Base-by-base conservation (phyloP, 202 grass and related monocot genomes). In the Cymbopogon flexuosus region DNA sequence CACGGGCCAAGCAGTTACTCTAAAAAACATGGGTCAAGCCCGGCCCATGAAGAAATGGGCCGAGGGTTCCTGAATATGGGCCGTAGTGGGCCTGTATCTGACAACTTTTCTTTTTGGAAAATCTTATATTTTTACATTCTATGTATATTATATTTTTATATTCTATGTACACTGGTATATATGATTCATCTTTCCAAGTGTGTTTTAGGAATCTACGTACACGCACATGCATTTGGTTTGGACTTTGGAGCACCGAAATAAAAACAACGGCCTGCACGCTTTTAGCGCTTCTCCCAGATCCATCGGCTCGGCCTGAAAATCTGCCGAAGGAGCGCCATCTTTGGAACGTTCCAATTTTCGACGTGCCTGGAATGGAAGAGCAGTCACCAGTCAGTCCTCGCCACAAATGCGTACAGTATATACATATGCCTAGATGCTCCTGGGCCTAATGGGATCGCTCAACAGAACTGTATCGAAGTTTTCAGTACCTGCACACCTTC, bases 311-410 rank as follows among this genome's bases (percentile, higher is more conserved):
- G 92, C 83, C 90, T 95, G 83, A 99, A 91, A 78, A 99, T 93
- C 83, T 95, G 96, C 70, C 85, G 86, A 63, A 95, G 85, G 46
- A 95, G 84, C 19, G 88, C 92, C 96, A 87, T 95, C 83, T 95
- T 93, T n/a, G 92, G 96, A 58, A 93, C 92, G 67, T 95, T 98
- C 96, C 92, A 95, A 56, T 99, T 83, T 18, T 95, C 96, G 8
- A 88, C 90, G 45, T 93, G 96, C 87, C 96, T 94, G 31, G 27
- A 27, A 27, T 27, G 27, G 27, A 27, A 27, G 27, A 27, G 27
- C 27, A 27, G 27, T 27, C 27, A 27, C 1, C 27, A 27, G 27
- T 27, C 27, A 27, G 27, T 27, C 27, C 27, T 27, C 27, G 27
- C 27, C 27, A 27, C 27, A 27, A 27, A 27, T 27, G 27, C 27